Conservation (phyloP, 306 rosid genomes). For the Dicorynia guianensis region DNA sequence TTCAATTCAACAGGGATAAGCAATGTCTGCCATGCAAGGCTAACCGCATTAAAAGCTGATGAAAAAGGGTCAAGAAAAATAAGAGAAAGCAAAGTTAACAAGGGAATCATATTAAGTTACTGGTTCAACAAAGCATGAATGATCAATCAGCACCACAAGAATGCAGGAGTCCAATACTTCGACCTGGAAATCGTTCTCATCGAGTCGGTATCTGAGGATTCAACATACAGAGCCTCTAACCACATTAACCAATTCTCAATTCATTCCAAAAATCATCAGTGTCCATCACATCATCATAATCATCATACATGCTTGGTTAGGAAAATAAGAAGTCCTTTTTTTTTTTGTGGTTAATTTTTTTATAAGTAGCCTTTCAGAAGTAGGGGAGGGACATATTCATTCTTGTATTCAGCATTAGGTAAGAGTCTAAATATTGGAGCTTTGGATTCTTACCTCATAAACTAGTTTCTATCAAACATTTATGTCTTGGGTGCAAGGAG, state of each 20-base stretch:
- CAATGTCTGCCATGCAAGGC: conserved; percentile 37
- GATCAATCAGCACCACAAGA: conserved; percentile 29
- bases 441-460: conserved; percentile 63
- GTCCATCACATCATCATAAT: conserved; percentile 35
- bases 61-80: conserved; percentile 7
- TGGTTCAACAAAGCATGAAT: conserved; percentile 24
- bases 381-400: conserved; percentile 61
- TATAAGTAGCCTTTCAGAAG: conserved; percentile 38
- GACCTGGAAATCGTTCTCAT: conserved; percentile 23
- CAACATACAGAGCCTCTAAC: conserved; percentile 32
- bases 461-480: conserved; percentile 49
- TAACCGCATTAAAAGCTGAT: conserved; percentile 45
- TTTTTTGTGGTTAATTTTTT: too few relatives aligned
- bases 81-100: conserved; percentile 26
- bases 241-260: background rate
- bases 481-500: conserved; percentile 60
- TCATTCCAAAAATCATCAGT: conserved; percentile 21
- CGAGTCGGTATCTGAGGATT: conserved; percentile 29
- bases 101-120: conserved; percentile 20
- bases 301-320: conserved; percentile 47
- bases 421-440: conserved; percentile 50
- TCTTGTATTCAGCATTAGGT: conserved; percentile 58
- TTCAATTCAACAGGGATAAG: conserved; percentile 28
- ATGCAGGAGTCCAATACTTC: conserved; percentile 25
- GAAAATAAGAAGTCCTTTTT: conserved; percentile 26